Base-by-base conservation (phyloP, 768 basidiomycete genomes). In the Suillus fuscotomentosus region DNA sequence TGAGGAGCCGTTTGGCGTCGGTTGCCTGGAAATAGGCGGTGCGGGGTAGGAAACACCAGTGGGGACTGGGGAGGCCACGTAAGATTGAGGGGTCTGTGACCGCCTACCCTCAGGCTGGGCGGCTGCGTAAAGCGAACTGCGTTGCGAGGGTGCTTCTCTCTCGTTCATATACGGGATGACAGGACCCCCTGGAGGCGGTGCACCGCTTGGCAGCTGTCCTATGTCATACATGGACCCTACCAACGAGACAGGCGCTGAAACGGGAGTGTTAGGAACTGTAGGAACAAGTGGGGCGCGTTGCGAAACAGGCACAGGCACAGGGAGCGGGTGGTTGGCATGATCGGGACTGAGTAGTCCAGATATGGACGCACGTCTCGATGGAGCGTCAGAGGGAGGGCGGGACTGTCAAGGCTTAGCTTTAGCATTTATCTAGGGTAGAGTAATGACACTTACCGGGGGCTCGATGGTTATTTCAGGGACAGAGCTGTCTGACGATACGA, bases 401-500 rank as follows among this genome's bases (percentile, higher is more conserved):
- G 75, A 77, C 75, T 76, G 11, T 59, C 65, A 65, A 64, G 59
- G 3, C n/a, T 38, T 43, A 22, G 62, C 63, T 47, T 45, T 45
- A 24, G 17, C 9, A 3, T 27, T 22, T 39, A 17, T 27, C 41
- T 42, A 5, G 24, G 24, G 13, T 3, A 51, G 22, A 59, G 43
- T 50, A 20, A 63, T 47, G 24, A n/a, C 60, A 71, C 61, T 70
- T 67, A 76, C 75, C 65, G 75, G 75, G 60, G 75, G 68, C 56
- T 77, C 70, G 7, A 76, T 56, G 34, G 47, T 73, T 65, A 76
- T 76, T 57, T 77, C 75, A 67, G 75, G 75, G 60, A 76, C 71
- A 55, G 75, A 76, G 38, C 75, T 77, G 50, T 77, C 75, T 39
- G 76, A 77, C 31, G 76, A 75, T 17, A 70, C 56, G 0, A 64